These are phyloP conservation scores for Diphasiastrum complanatum DNA, from an alignment of 83 land plant genomes.

Conservation along the genomic window DNA sequence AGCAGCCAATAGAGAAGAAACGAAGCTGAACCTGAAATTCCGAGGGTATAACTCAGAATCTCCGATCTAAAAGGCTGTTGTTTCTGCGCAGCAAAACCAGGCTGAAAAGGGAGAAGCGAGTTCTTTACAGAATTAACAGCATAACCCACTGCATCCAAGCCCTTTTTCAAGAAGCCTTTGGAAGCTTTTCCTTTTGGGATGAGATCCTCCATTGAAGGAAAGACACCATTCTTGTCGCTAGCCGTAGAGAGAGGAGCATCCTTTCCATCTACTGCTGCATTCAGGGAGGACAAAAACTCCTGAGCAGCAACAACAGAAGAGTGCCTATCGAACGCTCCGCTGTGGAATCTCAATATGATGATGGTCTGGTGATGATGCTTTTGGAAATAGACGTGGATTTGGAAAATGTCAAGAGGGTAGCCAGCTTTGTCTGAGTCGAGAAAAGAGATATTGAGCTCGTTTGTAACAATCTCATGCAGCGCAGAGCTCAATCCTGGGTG, in stretches of 20 bases:
- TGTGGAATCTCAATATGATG: conserved; percentile 25
- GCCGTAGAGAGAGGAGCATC: conserved; percentile 1
- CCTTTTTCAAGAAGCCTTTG: conserved; percentile 41
- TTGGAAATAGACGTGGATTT: conserved; percentile 23
- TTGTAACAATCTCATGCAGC: conserved; percentile 17
- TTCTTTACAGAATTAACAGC: conserved; percentile 17
- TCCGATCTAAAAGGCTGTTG: conserved; percentile 22
- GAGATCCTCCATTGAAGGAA: conserved; percentile 30
- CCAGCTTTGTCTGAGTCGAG: conserved; percentile 11
- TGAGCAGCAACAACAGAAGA: conserved; percentile 18
- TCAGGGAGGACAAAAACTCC: conserved; percentile 21
- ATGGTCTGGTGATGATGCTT: conserved; percentile 12
- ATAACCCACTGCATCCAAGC: conserved; percentile 44
- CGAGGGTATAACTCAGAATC: conserved; percentile 19
- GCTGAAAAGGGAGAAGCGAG: conserved; percentile 30
- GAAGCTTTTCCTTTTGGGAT: conserved; percentile 36
- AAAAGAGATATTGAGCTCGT: conserved; percentile 23
- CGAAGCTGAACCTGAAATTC: conserved; percentile 22
- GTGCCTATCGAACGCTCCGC: conserved; percentile 32
- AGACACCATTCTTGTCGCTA: conserved; percentile 20
- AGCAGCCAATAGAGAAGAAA: neutral
- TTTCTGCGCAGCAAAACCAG: conserved; percentile 7
- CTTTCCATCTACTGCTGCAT: conserved; percentile 24
- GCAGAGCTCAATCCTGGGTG: conserved; percentile 8
- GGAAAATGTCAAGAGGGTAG: conserved; percentile 19